Conservation (phyloP, 139 green algal species). For the Chlamydomonas asymmetrica region DNA sequence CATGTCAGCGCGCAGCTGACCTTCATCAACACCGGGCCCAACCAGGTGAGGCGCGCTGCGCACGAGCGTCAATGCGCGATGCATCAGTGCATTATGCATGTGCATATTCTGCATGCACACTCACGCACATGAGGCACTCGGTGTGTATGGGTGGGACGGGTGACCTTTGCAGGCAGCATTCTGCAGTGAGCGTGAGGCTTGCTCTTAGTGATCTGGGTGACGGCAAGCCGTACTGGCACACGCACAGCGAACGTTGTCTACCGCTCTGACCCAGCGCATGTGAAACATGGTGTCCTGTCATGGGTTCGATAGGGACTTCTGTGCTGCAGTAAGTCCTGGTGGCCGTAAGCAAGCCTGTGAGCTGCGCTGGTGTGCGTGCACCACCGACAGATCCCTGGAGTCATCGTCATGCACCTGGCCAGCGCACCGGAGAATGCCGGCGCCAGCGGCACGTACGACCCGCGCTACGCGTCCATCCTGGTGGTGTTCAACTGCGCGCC, state of each 20-base stretch:
- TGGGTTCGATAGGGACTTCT: background rate
- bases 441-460: slow-evolving; percentile 32
- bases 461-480: slow-evolving; percentile 42
- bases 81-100: background rate
- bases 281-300: background rate
- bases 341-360: background rate
- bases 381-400: slow-evolving; percentile 50
- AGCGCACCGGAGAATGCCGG: slow-evolving; percentile 33
- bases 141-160: background rate
- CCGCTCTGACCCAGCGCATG: background rate
- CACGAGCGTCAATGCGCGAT: background rate
- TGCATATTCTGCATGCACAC: background rate
- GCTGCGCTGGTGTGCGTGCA: background rate
- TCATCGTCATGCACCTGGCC: slow-evolving; percentile 68
- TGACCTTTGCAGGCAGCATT: background rate
- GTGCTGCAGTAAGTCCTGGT: background rate
- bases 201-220: background rate
- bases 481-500: slow-evolving; percentile 60
- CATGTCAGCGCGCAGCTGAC: slow-evolving; percentile 62
- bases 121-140: background rate
- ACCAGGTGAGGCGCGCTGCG: background rate
- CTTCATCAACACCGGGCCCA: slow-evolving; percentile 66
- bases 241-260: background rate
- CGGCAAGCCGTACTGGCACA: background rate
- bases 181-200: background rate